These are phyloP conservation scores for Exserohilum rostratum DNA, from an alignment of 2,329 filamentous ascomycete species.

Conservation along the genomic window DNA sequence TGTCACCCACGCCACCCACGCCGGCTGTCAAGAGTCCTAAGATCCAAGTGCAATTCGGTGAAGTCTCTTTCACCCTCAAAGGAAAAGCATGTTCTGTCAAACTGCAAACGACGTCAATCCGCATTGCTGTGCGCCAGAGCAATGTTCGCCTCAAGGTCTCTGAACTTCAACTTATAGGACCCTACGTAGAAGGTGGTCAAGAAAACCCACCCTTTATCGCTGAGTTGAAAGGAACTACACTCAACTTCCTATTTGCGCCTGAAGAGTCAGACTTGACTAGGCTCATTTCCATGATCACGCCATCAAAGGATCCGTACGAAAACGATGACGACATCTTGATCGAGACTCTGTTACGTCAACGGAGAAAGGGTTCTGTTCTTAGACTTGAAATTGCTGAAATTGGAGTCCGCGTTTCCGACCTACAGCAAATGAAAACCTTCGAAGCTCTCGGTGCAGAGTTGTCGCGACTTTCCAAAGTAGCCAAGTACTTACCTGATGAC, in stretches of 20 bases:
- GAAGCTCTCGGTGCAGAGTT: conserved; percentile 78
- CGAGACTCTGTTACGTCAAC: conserved; percentile 84
- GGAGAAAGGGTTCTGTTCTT: conserved; percentile 83
- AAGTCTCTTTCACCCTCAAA: conserved; percentile 75
- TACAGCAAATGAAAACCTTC: conserved; percentile 70
- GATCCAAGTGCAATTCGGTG: conserved; percentile 76
- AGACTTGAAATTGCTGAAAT: conserved; percentile 71
- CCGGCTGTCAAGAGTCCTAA: conserved; percentile 57
- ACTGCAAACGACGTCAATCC: conserved; percentile 80
- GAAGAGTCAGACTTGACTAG: conserved; percentile 81
- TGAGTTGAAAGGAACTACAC: conserved; percentile 68
- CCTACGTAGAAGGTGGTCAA: conserved; percentile 61
- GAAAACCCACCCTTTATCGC: conserved; percentile 67
- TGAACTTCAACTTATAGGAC: conserved; percentile 75
- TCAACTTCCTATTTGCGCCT: conserved; percentile 74
- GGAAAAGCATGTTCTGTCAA: conserved; percentile 77
- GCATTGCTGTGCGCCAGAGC: conserved; percentile 75
- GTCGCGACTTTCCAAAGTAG: conserved; percentile 79
- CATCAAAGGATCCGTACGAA: conserved; percentile 88
- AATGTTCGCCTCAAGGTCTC: conserved; percentile 76
- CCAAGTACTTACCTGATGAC: conserved; percentile 95
- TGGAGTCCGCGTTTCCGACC: conserved; percentile 65
- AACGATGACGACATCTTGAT: conserved; percentile 93
- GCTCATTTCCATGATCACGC: conserved; percentile 84
- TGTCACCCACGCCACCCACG: conserved; percentile 20